Conservation (phyloP, 192 early-diverging fungal genomes). For the Phycomyces nitens region DNA sequence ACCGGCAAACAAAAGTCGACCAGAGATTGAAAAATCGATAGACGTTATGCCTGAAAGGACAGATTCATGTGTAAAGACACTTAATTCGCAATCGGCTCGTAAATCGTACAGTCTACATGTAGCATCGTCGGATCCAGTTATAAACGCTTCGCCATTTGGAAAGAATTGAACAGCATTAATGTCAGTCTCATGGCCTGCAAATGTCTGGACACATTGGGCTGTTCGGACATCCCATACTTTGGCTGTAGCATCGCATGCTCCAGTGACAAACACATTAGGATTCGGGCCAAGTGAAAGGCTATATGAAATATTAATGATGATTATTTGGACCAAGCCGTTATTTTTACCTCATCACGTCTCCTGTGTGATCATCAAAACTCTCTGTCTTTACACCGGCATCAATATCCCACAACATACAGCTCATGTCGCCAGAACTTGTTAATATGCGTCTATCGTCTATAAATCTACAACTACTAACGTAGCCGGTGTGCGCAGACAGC, state of each 20-base stretch:
- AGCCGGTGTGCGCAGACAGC: constrained; percentile 90
- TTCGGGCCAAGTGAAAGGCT: constrained; percentile 85
- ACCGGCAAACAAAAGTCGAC: constrained; percentile 94
- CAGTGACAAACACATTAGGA: constrained; percentile 95
- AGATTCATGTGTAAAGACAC: constrained; percentile 97
- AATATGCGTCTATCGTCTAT: constrained; percentile 92
- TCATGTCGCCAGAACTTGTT: constrained; percentile 94
- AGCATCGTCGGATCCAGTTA: constrained; percentile 97
- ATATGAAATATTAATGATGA: constrained; percentile 2
- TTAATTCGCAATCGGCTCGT: constrained; percentile 96
- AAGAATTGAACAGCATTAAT: constrained; percentile 99
- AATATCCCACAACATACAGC: constrained; percentile 98
- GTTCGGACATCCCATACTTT: constrained; percentile 98
- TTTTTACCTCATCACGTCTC: constrained; percentile 84
- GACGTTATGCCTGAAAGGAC: constrained; percentile 99
- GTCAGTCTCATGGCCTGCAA: constrained; percentile 94
- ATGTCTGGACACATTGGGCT: constrained; percentile 96
- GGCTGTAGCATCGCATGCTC: constrained; percentile 96
- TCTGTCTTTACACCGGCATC: constrained; percentile 94
- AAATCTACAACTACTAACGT: constrained; percentile 95
- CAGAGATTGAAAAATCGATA: constrained; percentile 94
- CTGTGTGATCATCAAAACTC: constrained; percentile 95
- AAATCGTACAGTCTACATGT: constrained; percentile 96
- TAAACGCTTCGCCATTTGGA: constrained; percentile 97
- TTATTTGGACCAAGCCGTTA: too few species aligned